phyloP scores from a whole-genome alignment of 805 yeast genomes.

The Debaryomyces maramus region DNA sequence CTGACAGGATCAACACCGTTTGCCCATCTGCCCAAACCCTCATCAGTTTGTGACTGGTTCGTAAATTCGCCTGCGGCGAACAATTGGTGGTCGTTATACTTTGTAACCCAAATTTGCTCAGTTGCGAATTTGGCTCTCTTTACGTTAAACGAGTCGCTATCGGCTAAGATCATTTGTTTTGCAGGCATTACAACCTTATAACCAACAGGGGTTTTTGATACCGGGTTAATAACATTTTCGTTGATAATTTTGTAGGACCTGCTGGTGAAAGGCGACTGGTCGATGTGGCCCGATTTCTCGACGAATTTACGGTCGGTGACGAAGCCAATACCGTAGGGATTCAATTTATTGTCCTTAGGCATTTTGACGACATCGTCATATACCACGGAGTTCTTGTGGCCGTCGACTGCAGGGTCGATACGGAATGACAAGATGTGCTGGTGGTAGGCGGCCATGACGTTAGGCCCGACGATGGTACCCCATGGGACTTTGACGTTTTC shows the following conservation, averaged over 20 bases:
- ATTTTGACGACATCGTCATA: slow-evolving; percentile 68
- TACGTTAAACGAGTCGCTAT: slow-evolving; percentile 59
- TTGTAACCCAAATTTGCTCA: slow-evolving; percentile 80
- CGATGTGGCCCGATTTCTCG: slow-evolving; percentile 70
- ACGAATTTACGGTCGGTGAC: slow-evolving; percentile 60
- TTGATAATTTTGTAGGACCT: slow-evolving; percentile 75
- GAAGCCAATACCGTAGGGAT: slow-evolving; percentile 73
- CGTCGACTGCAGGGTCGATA: slow-evolving; percentile 81
- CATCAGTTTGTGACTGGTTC: slow-evolving; percentile 70
- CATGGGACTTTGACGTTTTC: slow-evolving; percentile 63
- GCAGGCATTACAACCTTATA: slow-evolving; percentile 76
- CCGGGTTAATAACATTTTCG: slow-evolving; percentile 68
- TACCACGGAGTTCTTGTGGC: slow-evolving; percentile 71
- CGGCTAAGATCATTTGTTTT: slow-evolving; percentile 71
- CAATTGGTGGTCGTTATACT: slow-evolving; percentile 68
- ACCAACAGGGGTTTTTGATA: slow-evolving; percentile 71
- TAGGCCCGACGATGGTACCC: slow-evolving; percentile 78
- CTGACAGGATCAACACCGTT: slow-evolving; percentile 66
- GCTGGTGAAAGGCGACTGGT: slow-evolving; percentile 73
- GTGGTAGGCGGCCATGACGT: slow-evolving; percentile 81
- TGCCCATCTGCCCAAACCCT: slow-evolving; percentile 73
- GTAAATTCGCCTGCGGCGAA: slow-evolving; percentile 87
- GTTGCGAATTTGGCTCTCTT: slow-evolving; percentile 77
- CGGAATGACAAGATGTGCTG: slow-evolving; percentile 79
- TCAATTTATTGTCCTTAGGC: slow-evolving; percentile 51